These are phyloP conservation scores for Malus hybrid DNA, from an alignment of 331 rosid species.

Conservation along the genomic window DNA sequence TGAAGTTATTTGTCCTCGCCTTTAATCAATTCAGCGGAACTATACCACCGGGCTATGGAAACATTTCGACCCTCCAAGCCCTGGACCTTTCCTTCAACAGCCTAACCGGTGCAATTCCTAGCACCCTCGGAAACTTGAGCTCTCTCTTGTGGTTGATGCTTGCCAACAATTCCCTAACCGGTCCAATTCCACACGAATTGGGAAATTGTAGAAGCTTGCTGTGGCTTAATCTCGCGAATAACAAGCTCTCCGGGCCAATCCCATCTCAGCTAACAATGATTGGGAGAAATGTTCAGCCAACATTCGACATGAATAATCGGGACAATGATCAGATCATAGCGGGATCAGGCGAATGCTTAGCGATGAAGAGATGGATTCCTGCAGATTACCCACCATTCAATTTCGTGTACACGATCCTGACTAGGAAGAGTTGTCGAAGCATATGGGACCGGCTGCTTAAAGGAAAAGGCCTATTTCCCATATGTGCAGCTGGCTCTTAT, in stretches of 20 bases:
- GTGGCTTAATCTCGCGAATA: slow-evolving; percentile 89
- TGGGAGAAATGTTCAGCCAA: slow-evolving; percentile 46
- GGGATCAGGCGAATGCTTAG: slow-evolving; percentile 78
- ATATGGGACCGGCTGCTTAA: slow-evolving; percentile 74
- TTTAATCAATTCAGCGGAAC: slow-evolving; percentile 64
- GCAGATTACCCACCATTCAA: slow-evolving; percentile 95
- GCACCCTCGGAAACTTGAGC: slow-evolving; percentile 59
- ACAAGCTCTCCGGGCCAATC: slow-evolving; percentile 53
- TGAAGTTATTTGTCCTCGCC: slow-evolving; percentile 58
- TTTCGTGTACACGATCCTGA: slow-evolving; percentile 61
- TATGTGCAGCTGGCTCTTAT: slow-evolving; percentile 42
- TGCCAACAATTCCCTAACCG: slow-evolving; percentile 58
- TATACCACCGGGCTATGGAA: slow-evolving; percentile 60
- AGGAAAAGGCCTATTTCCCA: slow-evolving; percentile 64
- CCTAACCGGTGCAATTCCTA: slow-evolving; percentile 70
- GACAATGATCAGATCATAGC: slow-evolving; percentile 20
- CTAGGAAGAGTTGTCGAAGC: slow-evolving; percentile 71
- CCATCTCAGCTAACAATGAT: slow-evolving; percentile 59
- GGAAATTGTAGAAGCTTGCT: slow-evolving; percentile 80
- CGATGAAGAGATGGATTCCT: slow-evolving; percentile 95
- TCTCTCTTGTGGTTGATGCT: slow-evolving; percentile 93
- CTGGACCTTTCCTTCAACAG: slow-evolving; percentile 76
- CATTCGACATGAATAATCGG: slow-evolving; percentile 46
- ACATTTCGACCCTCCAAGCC: slow-evolving; percentile 51
- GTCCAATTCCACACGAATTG: slow-evolving; percentile 61